These are phyloP conservation scores for Hypoxylon sp. DNA, from an alignment of 2,329 filamentous ascomycete genomes.

Conservation along the genomic window DNA sequence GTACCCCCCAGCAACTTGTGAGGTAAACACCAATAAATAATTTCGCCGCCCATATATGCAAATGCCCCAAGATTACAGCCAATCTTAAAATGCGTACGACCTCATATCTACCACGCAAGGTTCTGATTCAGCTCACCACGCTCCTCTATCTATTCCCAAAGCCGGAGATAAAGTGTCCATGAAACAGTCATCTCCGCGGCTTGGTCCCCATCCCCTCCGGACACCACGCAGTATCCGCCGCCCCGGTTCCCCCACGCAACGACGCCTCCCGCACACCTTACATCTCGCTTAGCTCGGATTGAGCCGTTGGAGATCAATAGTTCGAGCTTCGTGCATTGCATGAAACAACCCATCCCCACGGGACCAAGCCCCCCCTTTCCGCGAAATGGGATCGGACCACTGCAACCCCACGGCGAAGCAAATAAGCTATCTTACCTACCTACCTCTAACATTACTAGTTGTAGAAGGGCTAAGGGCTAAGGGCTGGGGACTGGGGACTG, in stretches of 20 bases:
- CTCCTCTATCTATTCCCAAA: background rate
- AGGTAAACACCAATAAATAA: constrained; percentile 21
- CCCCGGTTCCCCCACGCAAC: background rate
- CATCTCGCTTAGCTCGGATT: constrained; percentile 16
- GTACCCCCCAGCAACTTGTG: constrained; percentile 19
- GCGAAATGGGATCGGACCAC: background rate
- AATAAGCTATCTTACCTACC: background rate
- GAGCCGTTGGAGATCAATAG: constrained; percentile 12
- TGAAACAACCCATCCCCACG: constrained; percentile 10
- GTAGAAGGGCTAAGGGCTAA: no score
- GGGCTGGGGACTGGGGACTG: no score
- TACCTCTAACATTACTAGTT: no score
- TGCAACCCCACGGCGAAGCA: constrained; percentile 3
- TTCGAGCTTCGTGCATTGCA: constrained; percentile 9
- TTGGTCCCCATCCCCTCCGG: background rate
- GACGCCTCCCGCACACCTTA: background rate
- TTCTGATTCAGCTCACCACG: constrained; percentile 1
- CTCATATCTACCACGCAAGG: constrained; percentile 3
- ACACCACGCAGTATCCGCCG: background rate
- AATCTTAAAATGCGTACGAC: constrained; percentile 20
- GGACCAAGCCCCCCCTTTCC: constrained; percentile 8
- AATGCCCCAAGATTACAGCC: constrained; percentile 22
- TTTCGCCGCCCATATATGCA: constrained; percentile 26
- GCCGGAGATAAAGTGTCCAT: background rate
- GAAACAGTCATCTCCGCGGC: background rate